These are phyloP conservation scores for Scheffersomyces quercinus DNA, from an alignment of 1,139 yeast species.

Conservation along the genomic window DNA sequence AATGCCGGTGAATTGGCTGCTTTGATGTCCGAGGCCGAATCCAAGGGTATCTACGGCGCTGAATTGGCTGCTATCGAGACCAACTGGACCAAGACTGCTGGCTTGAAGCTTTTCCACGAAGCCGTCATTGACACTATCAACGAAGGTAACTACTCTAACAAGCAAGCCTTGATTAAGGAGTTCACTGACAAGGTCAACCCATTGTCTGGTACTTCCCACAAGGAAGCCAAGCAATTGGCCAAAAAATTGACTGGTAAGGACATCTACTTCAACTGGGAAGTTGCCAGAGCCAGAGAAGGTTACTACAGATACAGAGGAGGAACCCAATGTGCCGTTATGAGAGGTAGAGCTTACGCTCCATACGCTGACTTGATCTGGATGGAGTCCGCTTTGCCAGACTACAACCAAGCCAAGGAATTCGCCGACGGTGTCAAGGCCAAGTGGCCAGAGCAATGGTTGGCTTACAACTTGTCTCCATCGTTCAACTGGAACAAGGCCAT, in stretches of 20 bases:
- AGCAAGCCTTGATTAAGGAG: constrained; percentile 62
- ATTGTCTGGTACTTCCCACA: constrained; percentile 69
- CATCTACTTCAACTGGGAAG: constrained; percentile 92
- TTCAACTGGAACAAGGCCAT: constrained; percentile 98
- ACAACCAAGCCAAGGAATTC: constrained; percentile 89
- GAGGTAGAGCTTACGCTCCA: constrained; percentile 95
- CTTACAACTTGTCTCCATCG: constrained; percentile 94
- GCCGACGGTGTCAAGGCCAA: constrained; percentile 85
- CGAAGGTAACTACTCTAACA: constrained; percentile 59
- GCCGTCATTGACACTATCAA: constrained; percentile 87
- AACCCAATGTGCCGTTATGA: constrained; percentile 95
- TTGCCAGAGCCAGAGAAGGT: constrained; percentile 95
- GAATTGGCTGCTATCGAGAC: constrained; percentile 72
- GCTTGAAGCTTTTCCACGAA: constrained; percentile 85
- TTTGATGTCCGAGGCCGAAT: constrained; percentile 81
- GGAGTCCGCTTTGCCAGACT: constrained; percentile 97
- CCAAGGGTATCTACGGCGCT: constrained; percentile 68
- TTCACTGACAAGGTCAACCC: constrained; percentile 76
- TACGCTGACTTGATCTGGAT: constrained; percentile 97
- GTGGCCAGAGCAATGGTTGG: constrained; percentile 91
- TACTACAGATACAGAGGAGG: constrained; percentile 97
- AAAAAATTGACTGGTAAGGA: constrained; percentile 78
- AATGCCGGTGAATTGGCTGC: constrained; percentile 71
- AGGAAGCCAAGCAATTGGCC: constrained; percentile 80
- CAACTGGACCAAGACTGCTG: constrained; percentile 83